A percentile compares a stretch with the other conserved stretches of the same genome.
These are phyloP conservation scores for Cenchrus purpureus DNA, from an alignment of 176 grass and related monocot species.

Conservation along the genomic window DNA sequence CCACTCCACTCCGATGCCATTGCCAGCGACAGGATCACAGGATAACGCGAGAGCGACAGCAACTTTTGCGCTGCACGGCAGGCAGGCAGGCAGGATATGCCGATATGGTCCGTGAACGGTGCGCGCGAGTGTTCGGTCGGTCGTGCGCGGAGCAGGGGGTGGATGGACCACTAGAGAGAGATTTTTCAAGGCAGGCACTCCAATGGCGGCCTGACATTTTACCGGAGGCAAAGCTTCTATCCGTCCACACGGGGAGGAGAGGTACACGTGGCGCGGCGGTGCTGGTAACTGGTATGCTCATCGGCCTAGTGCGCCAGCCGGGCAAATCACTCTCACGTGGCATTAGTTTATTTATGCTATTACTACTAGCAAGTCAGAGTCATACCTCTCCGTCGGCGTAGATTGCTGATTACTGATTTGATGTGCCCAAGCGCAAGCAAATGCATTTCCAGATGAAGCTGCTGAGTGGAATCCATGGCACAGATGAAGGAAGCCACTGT, in stretches of 20 bases:
- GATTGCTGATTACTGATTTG: neutral
- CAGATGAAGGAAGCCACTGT: neutral
- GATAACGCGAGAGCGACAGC: constrained; percentile 25
- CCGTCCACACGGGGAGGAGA: neutral
- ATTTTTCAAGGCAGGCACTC: neutral
- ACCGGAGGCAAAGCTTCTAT: neutral
- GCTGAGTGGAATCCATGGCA: no score
- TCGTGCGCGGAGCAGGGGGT: neutral
- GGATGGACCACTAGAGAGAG: neutral
- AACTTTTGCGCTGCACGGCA: neutral
- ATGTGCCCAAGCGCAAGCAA: neutral
- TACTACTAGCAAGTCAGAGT: neutral
- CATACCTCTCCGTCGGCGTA: neutral
- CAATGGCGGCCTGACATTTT: constrained; percentile 30
- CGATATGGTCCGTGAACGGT: neutral
- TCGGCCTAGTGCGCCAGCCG: neutral
- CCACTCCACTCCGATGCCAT: neutral
- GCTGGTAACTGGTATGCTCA: neutral
- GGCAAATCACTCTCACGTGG: neutral
- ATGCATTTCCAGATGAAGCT: neutral
- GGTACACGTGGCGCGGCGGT: neutral
- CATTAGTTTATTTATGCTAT: neutral
- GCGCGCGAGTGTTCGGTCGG: neutral
- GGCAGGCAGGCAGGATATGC: neutral
- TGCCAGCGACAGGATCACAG: constrained; percentile 4